Conservation (phyloP, 345 rosid genomes). For the Salix koriyanagi region DNA sequence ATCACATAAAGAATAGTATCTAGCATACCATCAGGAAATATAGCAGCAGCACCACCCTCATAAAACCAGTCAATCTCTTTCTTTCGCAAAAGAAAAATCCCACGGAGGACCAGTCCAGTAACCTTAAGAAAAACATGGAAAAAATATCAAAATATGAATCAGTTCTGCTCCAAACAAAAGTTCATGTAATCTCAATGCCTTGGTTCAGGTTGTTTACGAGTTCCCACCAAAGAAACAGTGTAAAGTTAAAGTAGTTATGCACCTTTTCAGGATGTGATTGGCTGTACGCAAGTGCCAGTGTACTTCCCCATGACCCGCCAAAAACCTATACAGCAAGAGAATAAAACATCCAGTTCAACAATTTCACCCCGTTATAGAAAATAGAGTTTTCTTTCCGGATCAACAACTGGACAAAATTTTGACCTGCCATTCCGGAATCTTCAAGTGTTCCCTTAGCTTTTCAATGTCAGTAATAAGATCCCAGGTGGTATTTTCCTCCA, state of each 20-base stretch:
- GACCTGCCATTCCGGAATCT: constrained; percentile 94
- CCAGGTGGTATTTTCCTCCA: constrained; percentile 90
- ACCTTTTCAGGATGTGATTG: constrained; percentile 88
- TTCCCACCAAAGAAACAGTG: constrained; percentile 4
- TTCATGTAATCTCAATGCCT: background rate
- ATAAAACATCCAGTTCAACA: background rate
- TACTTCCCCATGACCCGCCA: constrained; percentile 99
- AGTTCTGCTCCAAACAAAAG: background rate
- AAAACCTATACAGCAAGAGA: constrained; percentile 48
- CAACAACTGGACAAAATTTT: background rate
- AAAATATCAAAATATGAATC: constrained; percentile 5
- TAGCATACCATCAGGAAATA: constrained; percentile 81
- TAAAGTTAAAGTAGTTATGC: constrained; percentile 2
- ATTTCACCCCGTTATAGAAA: background rate
- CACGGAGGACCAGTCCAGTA: constrained; percentile 84
- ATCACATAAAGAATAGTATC: background rate
- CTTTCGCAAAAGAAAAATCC: constrained; percentile 82
- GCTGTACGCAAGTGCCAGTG: constrained; percentile 84
- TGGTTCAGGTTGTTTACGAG: background rate
- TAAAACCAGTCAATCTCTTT: constrained; percentile 99
- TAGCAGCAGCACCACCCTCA: constrained; percentile 92
- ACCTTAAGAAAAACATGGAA: constrained; percentile 43
- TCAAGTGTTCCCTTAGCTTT: constrained; percentile 70
- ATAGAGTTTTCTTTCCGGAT: background rate
- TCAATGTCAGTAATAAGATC: constrained; percentile 81